Percentiles rank a stretch among this genome's conserved stretches.
Evolutionary conservation across 768 basidiomycete genomes (phyloP).

Genomic region (Macrolepiota fuliginosa): DNA sequence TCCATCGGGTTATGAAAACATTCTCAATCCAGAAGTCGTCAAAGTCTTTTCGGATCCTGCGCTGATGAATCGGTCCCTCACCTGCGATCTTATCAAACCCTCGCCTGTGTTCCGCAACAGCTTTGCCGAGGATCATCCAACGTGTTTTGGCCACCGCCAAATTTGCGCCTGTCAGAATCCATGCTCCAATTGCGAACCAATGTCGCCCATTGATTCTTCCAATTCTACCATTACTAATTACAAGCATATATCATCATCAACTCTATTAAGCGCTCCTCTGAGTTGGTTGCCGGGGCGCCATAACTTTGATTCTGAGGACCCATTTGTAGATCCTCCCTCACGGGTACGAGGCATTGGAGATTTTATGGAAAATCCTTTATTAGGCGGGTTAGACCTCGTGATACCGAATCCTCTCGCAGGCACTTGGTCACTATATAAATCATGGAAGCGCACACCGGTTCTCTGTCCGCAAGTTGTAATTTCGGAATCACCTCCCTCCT

Average conservation of each 20-base stretch:
- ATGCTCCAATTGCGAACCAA: background rate
- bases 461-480: background rate
- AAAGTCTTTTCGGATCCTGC: background rate
- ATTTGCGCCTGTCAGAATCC: constrained; percentile 7
- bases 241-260: background rate
- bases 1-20: background rate
- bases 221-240: background rate
- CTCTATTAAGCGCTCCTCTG: background rate
- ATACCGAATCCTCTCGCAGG: background rate
- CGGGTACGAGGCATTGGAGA: background rate
- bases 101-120: background rate
- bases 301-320: background rate
- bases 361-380: background rate
- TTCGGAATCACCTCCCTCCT: background rate
- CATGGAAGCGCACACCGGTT: no score
- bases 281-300: background rate
- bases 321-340: background rate
- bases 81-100: background rate
- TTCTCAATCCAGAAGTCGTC: background rate
- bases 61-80: background rate
- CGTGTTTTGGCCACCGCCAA: background rate
- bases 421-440: background rate
- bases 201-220: background rate
- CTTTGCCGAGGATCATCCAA: background rate
- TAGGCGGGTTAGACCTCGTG: background rate